Evolutionary conservation across 768 basidiomycete genomes (phyloP), one percentile per base, ranked within the genome.

Genomic region (Boletus vermiculosoides): DNA sequence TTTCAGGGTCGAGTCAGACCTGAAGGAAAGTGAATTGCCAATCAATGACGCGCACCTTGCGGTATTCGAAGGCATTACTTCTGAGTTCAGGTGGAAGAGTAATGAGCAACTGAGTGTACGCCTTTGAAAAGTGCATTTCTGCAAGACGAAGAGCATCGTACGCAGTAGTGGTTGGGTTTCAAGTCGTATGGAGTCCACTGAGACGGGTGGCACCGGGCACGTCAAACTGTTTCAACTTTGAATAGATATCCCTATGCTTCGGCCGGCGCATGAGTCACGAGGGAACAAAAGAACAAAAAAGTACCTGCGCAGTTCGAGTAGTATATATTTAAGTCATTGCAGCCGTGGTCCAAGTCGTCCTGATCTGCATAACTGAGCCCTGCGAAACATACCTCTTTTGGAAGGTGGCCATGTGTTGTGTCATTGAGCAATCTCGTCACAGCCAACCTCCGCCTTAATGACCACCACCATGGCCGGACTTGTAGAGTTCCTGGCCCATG

Each of bases 31-130:
- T 1, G 36, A 13, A 22, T 8, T n/a, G 16, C 18, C 18, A 7
- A 13, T 25, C 40, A 6, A 45, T 18, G 16, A n/a, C 3, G 1
- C 56, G 13, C 31, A 90, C 91, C 77, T 87, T 85, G 33, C 90
- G 80, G 67, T 97, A 97, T 67, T 94, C 85, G 53, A 97, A 88
- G 1, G 90, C 86, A 68, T 85, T 88, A 22, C 87, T 80, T 28
- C 84, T 78, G 63, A 94, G 78, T 54, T 93, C 90, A 36, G 85
- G 83, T 0, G 94, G 92, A 13, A 95, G 82, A 8, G 79, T 79
- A 52, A 78, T 71, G 33, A 91, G 75, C 11, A 88, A 71, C 58
- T 86, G 79, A 6, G 80, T 52, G 70, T 88, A 90, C 1, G 83
- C 82, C 64, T 90, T 89, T 28, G 84, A 80, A 68, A 87, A 90